These are phyloP conservation scores for Fusarium siculi DNA, from an alignment of 2,329 filamentous ascomycete genomes.

Conservation along the genomic window DNA sequence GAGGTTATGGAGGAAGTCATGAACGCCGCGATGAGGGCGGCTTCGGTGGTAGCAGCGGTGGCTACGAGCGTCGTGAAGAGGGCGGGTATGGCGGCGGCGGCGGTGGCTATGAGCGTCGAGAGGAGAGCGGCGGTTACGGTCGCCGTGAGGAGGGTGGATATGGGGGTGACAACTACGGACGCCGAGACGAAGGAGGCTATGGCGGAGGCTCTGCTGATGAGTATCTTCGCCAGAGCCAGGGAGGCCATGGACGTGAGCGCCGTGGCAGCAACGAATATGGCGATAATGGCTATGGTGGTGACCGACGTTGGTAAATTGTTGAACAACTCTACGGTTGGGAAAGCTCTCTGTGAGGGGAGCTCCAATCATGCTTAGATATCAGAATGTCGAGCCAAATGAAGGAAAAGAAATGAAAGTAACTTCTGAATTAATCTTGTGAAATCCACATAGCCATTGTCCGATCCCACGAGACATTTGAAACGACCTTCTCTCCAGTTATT, in stretches of 20 bases:
- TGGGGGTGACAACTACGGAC: slow-evolving; percentile 41
- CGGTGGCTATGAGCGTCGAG: slow-evolving; percentile 35
- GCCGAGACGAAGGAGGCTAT: slow-evolving; percentile 43
- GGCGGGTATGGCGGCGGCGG: slow-evolving; percentile 6
- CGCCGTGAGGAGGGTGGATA: slow-evolving; percentile 38
- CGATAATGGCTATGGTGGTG: slow-evolving; percentile 38
- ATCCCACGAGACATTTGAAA: not conserved
- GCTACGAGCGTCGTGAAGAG: slow-evolving; percentile 37
- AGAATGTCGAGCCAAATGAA: slow-evolving; percentile 9
- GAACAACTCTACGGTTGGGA: not conserved
- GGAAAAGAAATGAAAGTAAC: not conserved
- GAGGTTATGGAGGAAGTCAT: slow-evolving; percentile 17
- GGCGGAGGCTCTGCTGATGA: slow-evolving; percentile 42
- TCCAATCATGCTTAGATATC: not conserved
- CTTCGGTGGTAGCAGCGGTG: slow-evolving; percentile 19
- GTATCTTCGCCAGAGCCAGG: slow-evolving; percentile 37
- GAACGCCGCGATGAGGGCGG: slow-evolving; percentile 36
- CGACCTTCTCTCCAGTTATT: not conserved
- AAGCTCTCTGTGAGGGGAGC: not conserved
- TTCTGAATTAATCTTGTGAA: not conserved
- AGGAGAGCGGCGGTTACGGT: slow-evolving; percentile 32
- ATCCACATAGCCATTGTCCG: no score
- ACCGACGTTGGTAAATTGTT: slow-evolving; percentile 39
- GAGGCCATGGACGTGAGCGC: slow-evolving; percentile 25
- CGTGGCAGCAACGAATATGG: slow-evolving; percentile 27